These are phyloP conservation scores for Symbiodinium pilosum DNA, from an alignment of 73 alveolate genomes.

Conservation along the genomic window DNA sequence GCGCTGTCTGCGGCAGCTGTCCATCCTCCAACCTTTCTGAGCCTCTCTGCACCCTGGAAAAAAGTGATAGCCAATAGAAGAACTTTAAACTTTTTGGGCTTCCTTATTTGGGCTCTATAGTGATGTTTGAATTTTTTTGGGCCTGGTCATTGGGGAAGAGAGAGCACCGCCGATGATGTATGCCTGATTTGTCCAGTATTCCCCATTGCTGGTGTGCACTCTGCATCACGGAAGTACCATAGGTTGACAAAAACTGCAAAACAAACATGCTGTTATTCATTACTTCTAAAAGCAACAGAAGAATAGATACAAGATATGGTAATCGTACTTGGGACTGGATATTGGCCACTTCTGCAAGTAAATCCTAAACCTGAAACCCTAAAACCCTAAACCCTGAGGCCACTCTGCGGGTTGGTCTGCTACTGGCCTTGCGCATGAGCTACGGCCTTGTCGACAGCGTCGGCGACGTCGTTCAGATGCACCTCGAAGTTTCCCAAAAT, in stretches of 20 bases:
- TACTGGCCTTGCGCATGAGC: neutral
- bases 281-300: too few relatives aligned
- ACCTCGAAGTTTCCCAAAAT: neutral
- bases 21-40: neutral
- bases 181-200: too few relatives aligned
- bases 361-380: neutral
- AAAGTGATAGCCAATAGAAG: neutral
- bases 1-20: neutral
- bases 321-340: too few relatives aligned
- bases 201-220: too few relatives aligned
- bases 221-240: too few relatives aligned
- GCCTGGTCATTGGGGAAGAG: too few relatives aligned
- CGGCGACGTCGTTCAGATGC: neutral
- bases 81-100: too few relatives aligned
- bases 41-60: neutral
- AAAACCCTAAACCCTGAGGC: neutral
- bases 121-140: neutral
- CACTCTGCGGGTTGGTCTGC: neutral
- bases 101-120: too few relatives aligned
- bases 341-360: neutral
- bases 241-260: too few relatives aligned
- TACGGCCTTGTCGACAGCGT: slow-evolving; percentile 15
- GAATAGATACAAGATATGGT: too few relatives aligned
- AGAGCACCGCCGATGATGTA: too few relatives aligned
- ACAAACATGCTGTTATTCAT: too few relatives aligned